These are phyloP conservation scores for Hypoxylon sp. DNA, from an alignment of 2,329 filamentous ascomycete species.

Conservation along the genomic window DNA sequence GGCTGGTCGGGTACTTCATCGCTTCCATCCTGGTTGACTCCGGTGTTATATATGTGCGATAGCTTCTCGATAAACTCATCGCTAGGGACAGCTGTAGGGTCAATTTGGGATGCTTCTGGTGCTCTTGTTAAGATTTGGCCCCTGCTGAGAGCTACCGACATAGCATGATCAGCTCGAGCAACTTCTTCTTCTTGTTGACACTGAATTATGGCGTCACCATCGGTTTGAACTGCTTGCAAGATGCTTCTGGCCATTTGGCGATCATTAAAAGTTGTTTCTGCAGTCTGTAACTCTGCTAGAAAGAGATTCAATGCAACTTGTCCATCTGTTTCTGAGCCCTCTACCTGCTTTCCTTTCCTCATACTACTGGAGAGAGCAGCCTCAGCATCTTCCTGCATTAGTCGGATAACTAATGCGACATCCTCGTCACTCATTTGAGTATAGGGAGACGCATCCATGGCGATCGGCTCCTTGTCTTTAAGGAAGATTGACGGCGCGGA, in stretches of 20 bases:
- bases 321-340: conserved; percentile 38
- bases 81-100: not conserved
- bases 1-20: conserved; percentile 12
- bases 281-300: conserved; percentile 39
- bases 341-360: conserved; percentile 45
- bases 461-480: not conserved
- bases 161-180: conserved; percentile 20
- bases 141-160: conserved; percentile 28
- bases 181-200: conserved; percentile 33
- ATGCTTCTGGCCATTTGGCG: conserved; percentile 47
- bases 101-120: not conserved
- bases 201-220: conserved; percentile 37
- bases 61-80: conserved; percentile 34
- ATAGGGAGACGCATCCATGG: conserved; percentile 3
- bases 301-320: conserved; percentile 44
- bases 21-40: conserved; percentile 4
- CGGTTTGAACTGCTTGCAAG: conserved; percentile 40
- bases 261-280: conserved; percentile 36
- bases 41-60: conserved; percentile 30
- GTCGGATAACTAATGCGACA: not conserved
- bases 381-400: conserved; percentile 21
- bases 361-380: conserved; percentile 10
- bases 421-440: conserved; percentile 14
- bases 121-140: not conserved
- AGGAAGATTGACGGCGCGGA: not conserved